phyloP scores from a whole-genome alignment of 2,329 filamentous ascomycete species.

The Reticulascus tulasneorum region DNA sequence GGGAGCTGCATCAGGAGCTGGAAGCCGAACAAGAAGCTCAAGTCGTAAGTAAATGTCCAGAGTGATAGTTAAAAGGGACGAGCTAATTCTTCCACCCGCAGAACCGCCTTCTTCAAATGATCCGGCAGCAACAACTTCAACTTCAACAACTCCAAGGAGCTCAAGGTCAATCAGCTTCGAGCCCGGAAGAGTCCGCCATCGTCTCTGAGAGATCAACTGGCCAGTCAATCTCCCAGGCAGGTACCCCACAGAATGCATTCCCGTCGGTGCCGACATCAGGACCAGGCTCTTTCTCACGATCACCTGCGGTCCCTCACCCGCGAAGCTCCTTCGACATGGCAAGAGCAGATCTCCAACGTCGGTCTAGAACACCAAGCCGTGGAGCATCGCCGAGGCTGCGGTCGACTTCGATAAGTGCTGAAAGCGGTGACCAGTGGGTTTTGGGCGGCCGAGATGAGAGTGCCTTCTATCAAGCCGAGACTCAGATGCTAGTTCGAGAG shows the following conservation, averaged over 20 bases:
- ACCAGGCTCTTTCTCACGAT: constrained; percentile 49
- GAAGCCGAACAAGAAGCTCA: constrained; percentile 77
- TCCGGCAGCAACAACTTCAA: constrained; percentile 70
- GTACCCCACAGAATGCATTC: no score
- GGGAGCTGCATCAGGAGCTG: constrained; percentile 74
- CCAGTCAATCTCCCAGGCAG: no score
- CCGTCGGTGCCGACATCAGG: constrained; percentile 29
- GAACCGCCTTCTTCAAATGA: constrained; percentile 75
- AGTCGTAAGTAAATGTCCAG: constrained; percentile 49
- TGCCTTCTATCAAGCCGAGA: constrained; percentile 79
- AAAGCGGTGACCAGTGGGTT: constrained; percentile 54
- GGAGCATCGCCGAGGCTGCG: constrained; percentile 54
- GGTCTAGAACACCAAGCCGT: constrained; percentile 57
- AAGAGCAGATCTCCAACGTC: constrained; percentile 50
- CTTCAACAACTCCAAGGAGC: constrained; percentile 56
- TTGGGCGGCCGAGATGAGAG: constrained; percentile 68
- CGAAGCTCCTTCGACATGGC: constrained; percentile 58
- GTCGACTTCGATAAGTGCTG: constrained; percentile 54
- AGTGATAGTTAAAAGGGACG: not conserved
- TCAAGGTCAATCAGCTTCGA: constrained; percentile 28
- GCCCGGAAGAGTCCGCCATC: constrained; percentile 47
- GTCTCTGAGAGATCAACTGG: constrained; percentile 39
- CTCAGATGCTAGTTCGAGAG: constrained; percentile 71
- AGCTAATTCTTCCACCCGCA: constrained; percentile 24
- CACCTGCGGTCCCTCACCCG: constrained; percentile 44